Percentiles rank a stretch among this genome's conserved stretches.
Evolutionary conservation across 768 basidiomycete species (phyloP).

Genomic region (Boletus tomentosulus): DNA sequence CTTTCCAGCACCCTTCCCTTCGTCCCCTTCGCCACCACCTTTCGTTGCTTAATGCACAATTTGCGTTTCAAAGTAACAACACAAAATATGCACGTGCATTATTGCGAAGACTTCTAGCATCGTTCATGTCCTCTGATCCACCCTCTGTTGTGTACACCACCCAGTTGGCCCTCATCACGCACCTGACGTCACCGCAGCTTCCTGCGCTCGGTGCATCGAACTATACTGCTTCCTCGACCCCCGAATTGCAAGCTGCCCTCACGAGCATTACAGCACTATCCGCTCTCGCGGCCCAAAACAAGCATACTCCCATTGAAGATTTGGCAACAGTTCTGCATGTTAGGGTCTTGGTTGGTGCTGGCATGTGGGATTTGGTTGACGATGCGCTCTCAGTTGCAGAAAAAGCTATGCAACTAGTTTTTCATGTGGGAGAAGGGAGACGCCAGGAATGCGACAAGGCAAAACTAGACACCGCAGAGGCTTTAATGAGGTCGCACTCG

Average conservation of each 20-base stretch:
- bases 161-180: constrained; percentile 52
- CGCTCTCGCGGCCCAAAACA: constrained; percentile 25
- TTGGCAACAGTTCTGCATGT: constrained; percentile 55
- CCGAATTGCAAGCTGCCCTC: constrained; percentile 31
- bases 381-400: constrained; percentile 50
- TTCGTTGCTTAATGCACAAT: constrained; percentile 56
- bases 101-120: constrained; percentile 50
- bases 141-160: constrained; percentile 51
- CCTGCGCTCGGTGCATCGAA: constrained; percentile 1
- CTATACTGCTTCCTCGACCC: constrained; percentile 1
- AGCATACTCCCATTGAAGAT: constrained; percentile 43
- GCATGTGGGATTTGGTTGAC: constrained; percentile 49
- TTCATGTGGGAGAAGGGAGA: constrained; percentile 14
- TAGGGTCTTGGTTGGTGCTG: constrained; percentile 50
- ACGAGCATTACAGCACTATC: constrained; percentile 33
- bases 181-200: constrained; percentile 30
- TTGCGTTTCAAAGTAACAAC: constrained; percentile 43
- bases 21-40: constrained; percentile 57
- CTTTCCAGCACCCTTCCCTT: constrained; percentile 57
- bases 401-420: constrained; percentile 41
- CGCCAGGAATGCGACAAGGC: constrained; percentile 2
- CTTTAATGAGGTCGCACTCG: constrained; percentile 27
- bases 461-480: constrained; percentile 11
- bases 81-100: constrained; percentile 58
- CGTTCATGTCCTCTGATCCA: constrained; percentile 44